Evolutionary conservation across 257 asterid genomes (phyloP), one percentile per base, ranked within the genome.

Genomic region (Handroanthus guayacan): DNA sequence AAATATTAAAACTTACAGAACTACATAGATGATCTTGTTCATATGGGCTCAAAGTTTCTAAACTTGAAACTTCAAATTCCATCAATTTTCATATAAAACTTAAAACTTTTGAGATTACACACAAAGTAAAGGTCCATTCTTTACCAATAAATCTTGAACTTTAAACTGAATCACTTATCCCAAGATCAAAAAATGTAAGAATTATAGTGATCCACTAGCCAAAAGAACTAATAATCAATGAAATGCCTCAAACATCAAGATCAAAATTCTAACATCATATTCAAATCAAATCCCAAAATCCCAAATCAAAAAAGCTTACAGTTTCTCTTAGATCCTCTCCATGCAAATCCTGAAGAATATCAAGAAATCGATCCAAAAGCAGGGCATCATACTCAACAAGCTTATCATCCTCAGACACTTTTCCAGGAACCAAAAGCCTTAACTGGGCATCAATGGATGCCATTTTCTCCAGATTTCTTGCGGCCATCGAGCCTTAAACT

Each of bases 361-460:
- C 92, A 17, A 87, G 90, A 78, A 87, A 87, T 11, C 92, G 92
- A 85, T 87, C 92, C 86, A 87, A 76, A 62, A 87, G 88, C 84
- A 87, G 72, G 3, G 92, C 92, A 75, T 87, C 92, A 76, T 87
- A 87, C 84, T 87, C 92, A 41, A 87, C 81, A 16, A 87, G 88
- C 78, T 87, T 87, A 58, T 87, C 92, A 72, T 87, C 92, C 45
- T 87, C 92, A 9, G 89, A 87, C 20, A 87, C 88, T 79, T 85
- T 87, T 3, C 81, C 86, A 45, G 92, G 92, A 14, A 85, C 90
- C 86, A 87, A 76, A 57, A 78, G 86, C 86, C 92, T 83, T 81
- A 87, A 31, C 58, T 83, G 90, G 34, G 92, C 92, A 82, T 87
- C 92, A 82, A 87, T 87, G 6, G 92, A 85, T n/a, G 74, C 75